phyloP scores from a whole-genome alignment of 306 rosid species.

The Trifolium pratense region DNA sequence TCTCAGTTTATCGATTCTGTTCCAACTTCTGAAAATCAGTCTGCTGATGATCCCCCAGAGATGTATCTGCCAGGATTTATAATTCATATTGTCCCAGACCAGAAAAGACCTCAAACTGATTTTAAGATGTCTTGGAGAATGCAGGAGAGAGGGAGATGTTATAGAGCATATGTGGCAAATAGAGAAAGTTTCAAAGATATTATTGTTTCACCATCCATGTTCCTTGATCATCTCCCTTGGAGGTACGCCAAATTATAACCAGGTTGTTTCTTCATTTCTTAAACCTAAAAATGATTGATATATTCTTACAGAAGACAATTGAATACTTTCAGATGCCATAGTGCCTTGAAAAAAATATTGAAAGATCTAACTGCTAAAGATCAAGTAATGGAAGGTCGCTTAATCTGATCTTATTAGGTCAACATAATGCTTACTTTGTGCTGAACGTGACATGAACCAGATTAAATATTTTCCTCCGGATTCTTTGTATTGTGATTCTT shows the following conservation, averaged over 20 bases:
- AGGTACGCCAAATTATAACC: constrained; percentile 63
- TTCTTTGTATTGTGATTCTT: constrained; percentile 24
- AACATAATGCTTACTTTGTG: constrained; percentile 22
- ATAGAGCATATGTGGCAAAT: constrained; percentile 72
- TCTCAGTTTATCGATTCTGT: constrained; percentile 68
- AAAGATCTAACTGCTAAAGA: constrained; percentile 45
- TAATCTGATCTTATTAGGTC: constrained; percentile 38
- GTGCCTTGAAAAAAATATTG: constrained; percentile 61
- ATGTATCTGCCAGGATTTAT: constrained; percentile 84
- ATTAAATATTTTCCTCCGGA: neutral
- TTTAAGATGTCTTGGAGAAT: constrained; percentile 45
- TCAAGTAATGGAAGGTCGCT: constrained; percentile 37
- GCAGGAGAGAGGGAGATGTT: constrained; percentile 45
- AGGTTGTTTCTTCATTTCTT: constrained; percentile 29
- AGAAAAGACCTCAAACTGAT: constrained; percentile 44
- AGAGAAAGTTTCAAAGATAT: constrained; percentile 85
- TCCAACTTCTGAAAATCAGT: constrained; percentile 54
- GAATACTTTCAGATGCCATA: constrained; percentile 62
- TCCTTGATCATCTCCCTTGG: constrained; percentile 99
- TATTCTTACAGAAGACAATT: constrained; percentile 25
- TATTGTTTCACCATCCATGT: constrained; percentile 84
- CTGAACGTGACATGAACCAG: constrained; percentile 5
- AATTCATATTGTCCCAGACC: constrained; percentile 69
- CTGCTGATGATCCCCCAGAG: constrained; percentile 66
- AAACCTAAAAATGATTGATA: neutral